phyloP scores from a whole-genome alignment of 1,284 basidiomycete genomes.

The Heterobasidion parviporum region DNA sequence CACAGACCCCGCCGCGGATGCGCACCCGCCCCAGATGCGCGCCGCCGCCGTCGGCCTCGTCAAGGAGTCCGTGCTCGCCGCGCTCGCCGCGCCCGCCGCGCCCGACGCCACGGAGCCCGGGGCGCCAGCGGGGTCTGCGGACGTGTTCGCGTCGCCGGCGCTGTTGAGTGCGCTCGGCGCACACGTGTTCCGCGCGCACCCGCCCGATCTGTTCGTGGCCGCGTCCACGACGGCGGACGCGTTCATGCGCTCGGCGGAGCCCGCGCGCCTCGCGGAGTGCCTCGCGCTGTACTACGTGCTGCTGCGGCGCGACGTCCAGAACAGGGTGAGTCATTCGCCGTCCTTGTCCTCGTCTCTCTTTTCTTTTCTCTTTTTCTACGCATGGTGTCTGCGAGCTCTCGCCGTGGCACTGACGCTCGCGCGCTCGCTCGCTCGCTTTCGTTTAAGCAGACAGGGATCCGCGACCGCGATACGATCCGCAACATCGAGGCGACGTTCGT shows the following conservation, averaged over 20 bases:
- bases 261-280: constrained; percentile 40
- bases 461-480: constrained; percentile 27
- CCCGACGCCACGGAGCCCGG: background rate
- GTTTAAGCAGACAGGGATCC: constrained; percentile 39
- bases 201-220: constrained; percentile 31
- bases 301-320: constrained; percentile 35
- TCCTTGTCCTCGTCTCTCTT: background rate
- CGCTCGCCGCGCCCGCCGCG: constrained; percentile 22
- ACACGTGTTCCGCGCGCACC: constrained; percentile 39
- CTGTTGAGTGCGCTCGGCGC: constrained; percentile 45
- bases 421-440: background rate
- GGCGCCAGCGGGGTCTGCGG: constrained; percentile 14
- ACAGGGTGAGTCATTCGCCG: constrained; percentile 31
- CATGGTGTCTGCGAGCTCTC: background rate
- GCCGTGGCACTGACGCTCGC: background rate
- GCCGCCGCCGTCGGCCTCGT: constrained; percentile 58
- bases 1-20: constrained; percentile 32
- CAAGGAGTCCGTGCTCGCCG: constrained; percentile 55
- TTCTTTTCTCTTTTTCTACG: background rate
- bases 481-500: constrained; percentile 22
- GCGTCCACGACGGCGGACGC: constrained; percentile 20
- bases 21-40: constrained; percentile 50
- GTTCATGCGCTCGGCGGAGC: constrained; percentile 40
- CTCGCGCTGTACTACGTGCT: constrained; percentile 47
- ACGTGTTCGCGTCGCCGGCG: constrained; percentile 37